These are phyloP conservation scores for Triticum dicoccoides DNA, from an alignment of 176 grass and related monocot genomes.

Conservation along the genomic window DNA sequence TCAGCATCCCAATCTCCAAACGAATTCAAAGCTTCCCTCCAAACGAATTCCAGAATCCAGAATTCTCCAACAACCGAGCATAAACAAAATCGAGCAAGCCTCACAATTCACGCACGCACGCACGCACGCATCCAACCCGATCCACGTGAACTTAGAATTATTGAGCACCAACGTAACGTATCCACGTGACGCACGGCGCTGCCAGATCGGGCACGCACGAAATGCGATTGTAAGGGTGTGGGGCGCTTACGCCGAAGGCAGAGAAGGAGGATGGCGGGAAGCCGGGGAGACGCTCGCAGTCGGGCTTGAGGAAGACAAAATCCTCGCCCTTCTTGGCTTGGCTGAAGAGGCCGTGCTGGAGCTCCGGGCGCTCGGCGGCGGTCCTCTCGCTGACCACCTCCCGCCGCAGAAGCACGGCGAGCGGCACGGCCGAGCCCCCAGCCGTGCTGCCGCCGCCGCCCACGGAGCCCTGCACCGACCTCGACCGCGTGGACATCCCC, in stretches of 20 bases:
- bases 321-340: conserved; percentile 97
- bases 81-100: conserved; percentile 29
- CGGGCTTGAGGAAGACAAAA: conserved; percentile 72
- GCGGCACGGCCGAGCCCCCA: conserved; percentile 34
- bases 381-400: conserved; percentile 47
- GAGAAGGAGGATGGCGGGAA: conserved; percentile 59
- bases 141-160: conserved; percentile 15
- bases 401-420: conserved; percentile 53
- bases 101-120: conserved; percentile 36
- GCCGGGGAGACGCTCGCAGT: conserved; percentile 63
- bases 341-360: conserved; percentile 40
- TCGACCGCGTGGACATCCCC: conserved; percentile 46
- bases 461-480: conserved; percentile 24
- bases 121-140: conserved; percentile 28
- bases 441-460: not conserved
- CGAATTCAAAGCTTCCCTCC: not conserved
- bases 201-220: conserved; percentile 6
- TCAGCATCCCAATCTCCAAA: not conserved
- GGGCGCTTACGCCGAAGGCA: conserved; percentile 50
- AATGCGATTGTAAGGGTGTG: not conserved
- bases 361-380: conserved; percentile 35
- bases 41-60: not conserved
- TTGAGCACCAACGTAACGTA: not conserved
- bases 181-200: not conserved
- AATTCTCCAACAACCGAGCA: not conserved